Percentiles rank a stretch among this genome's conserved stretches.
Evolutionary conservation across 83 land plant genomes (phyloP).

Genomic region (Isoetes engelmannii): DNA sequence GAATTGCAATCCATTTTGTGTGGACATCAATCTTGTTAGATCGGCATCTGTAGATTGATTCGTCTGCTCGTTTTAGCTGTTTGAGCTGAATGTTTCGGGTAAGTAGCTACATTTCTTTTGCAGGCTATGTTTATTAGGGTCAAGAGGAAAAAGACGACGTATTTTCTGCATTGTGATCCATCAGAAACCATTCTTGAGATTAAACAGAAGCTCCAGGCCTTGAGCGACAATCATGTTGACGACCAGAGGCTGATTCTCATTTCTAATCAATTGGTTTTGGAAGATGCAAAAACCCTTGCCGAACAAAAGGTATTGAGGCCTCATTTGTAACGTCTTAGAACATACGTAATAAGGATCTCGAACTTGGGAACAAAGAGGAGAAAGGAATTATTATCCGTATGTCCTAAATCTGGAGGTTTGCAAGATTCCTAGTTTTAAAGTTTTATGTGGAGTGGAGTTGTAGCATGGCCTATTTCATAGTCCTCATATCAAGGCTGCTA

Average conservation of each 20-base stretch:
- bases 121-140: slow-evolving; percentile 96
- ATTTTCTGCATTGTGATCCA: slow-evolving; percentile 88
- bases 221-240: slow-evolving; percentile 60
- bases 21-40: too few species aligned
- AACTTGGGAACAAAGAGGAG: background rate
- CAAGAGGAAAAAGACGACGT: slow-evolving; percentile 90
- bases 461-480: background rate
- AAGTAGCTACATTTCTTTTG: background rate
- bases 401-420: background rate
- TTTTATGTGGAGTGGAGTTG: background rate
- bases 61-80: too few species aligned
- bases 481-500: background rate
- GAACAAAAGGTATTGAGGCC: slow-evolving; percentile 60
- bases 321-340: background rate
- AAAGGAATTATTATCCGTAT: background rate
- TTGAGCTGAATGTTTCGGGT: too few species aligned
- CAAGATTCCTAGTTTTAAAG: background rate
- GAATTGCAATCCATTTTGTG: too few species aligned
- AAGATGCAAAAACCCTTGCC: slow-evolving; percentile 87
- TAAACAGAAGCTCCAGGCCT: slow-evolving; percentile 70
- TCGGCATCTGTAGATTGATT: too few species aligned
- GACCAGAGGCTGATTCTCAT: slow-evolving; percentile 65
- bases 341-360: background rate
- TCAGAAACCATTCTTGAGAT: slow-evolving; percentile 72
- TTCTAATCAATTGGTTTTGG: slow-evolving; percentile 48